phyloP scores from a whole-genome alignment of 164 flowering plant genomes.

The Liriodendron chinense region DNA sequence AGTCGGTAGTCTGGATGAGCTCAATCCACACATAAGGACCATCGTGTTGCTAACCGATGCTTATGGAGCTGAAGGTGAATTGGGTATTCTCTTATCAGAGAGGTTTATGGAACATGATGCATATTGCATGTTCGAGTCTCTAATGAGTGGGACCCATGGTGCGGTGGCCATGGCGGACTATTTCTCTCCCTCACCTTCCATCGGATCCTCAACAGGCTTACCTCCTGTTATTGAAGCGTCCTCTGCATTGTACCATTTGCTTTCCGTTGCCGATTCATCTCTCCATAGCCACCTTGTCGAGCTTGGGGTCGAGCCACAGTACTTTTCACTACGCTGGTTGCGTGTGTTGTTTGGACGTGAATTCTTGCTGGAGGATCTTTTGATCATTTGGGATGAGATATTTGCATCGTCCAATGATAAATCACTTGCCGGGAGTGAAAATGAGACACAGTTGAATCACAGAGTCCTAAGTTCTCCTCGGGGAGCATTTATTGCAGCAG shows the following conservation, averaged over 20 bases:
- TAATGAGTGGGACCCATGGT: constrained; percentile 78
- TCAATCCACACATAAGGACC: constrained; percentile 63
- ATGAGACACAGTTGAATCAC: constrained; percentile 28
- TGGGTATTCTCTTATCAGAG: constrained; percentile 83
- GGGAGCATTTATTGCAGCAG: constrained; percentile 73
- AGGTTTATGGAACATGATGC: constrained; percentile 98
- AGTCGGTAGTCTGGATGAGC: constrained; percentile 44
- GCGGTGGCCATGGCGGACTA: constrained; percentile 80
- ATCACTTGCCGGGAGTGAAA: constrained; percentile 20
- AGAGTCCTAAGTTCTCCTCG: constrained; percentile 53
- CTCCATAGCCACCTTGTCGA: constrained; percentile 82
- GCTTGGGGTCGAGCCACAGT: constrained; percentile 96
- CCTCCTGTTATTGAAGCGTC: constrained; percentile 94
- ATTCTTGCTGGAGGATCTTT: constrained; percentile 66
- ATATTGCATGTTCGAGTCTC: constrained; percentile 89
- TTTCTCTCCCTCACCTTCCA: constrained; percentile 57
- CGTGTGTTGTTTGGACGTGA: constrained; percentile 92
- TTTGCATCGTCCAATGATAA: constrained; percentile 61
- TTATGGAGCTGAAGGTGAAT: constrained; percentile 96
- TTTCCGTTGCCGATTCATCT: constrained; percentile 76
- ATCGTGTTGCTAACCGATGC: constrained; percentile 78
- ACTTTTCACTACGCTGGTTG: constrained; percentile 94
- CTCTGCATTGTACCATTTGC: constrained; percentile 76
- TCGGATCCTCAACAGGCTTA: constrained; percentile 48
- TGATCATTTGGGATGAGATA: constrained; percentile 89